Evolutionary conservation across 768 basidiomycete genomes (phyloP).

Genomic region (Daedaleopsis nitida): DNA sequence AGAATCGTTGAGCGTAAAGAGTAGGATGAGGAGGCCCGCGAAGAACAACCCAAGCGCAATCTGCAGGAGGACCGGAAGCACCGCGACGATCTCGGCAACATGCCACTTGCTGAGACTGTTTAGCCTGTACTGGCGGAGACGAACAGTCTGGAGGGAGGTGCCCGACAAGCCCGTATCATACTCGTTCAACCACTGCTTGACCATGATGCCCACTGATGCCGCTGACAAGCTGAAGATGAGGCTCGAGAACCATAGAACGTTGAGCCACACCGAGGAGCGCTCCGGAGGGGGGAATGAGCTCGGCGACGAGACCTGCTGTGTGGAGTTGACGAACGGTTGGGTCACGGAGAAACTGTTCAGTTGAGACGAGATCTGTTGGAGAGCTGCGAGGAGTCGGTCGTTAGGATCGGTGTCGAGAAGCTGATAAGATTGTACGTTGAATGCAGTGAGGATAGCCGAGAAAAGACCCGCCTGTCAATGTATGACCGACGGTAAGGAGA

Average conservation of each 20-base stretch:
- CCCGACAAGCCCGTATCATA: constrained; percentile 13
- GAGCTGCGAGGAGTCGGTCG: not conserved
- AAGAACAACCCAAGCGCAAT: constrained; percentile 15
- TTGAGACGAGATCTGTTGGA: not conserved
- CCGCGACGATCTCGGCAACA: constrained; percentile 1
- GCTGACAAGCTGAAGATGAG: constrained; percentile 10
- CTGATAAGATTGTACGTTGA: constrained; percentile 2
- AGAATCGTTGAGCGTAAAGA: constrained; percentile 8
- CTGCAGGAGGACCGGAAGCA: constrained; percentile 17
- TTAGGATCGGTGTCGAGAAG: not conserved
- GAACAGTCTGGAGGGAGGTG: constrained; percentile 12
- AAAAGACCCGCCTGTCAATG: not conserved
- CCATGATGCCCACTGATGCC: constrained; percentile 14
- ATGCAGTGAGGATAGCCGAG: not conserved
- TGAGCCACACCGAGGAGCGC: constrained; percentile 3
- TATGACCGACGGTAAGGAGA: too few relatives aligned
- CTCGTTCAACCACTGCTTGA: constrained; percentile 15
- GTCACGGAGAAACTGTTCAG: not conserved
- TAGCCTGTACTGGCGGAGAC: constrained; percentile 20
- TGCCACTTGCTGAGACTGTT: constrained; percentile 21
- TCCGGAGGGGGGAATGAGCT: not conserved
- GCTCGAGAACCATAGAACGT: constrained; percentile 16
- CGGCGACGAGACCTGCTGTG: not conserved
- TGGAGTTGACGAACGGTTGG: not conserved
- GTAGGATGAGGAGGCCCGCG: constrained; percentile 18